Percentiles rank a stretch among this genome's conserved stretches.
These are phyloP conservation scores for Phoma herbarum DNA, from an alignment of 2,329 filamentous ascomycete genomes.

Conservation along the genomic window DNA sequence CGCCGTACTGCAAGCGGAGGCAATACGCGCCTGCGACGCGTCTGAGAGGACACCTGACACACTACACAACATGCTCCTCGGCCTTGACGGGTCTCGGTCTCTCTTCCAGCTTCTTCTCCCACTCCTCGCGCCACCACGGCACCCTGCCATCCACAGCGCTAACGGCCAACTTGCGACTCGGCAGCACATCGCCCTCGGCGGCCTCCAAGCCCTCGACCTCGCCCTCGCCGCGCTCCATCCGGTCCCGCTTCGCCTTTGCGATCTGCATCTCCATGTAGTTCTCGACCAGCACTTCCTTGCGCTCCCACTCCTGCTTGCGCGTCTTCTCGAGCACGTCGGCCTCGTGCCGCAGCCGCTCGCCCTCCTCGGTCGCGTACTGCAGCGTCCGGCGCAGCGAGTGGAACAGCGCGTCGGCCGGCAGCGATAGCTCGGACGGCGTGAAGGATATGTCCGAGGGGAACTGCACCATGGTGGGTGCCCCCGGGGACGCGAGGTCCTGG, in stretches of 20 bases:
- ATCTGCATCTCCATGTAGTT: constrained; percentile 77
- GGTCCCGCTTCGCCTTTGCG: constrained; percentile 48
- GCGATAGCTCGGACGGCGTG: constrained; percentile 68
- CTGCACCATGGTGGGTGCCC: constrained; percentile 61
- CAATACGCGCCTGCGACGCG: background rate
- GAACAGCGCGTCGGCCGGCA: constrained; percentile 73
- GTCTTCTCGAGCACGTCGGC: constrained; percentile 71
- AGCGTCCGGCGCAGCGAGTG: constrained; percentile 69
- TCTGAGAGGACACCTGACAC: too few relatives aligned
- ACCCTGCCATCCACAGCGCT: constrained; percentile 33
- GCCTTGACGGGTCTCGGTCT: constrained; percentile 1
- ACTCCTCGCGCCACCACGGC: constrained; percentile 50
- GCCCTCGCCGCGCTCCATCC: constrained; percentile 49
- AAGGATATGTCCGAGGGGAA: constrained; percentile 69
- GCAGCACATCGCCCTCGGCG: constrained; percentile 50
- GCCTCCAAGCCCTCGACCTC: constrained; percentile 18
- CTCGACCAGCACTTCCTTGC: constrained; percentile 81
- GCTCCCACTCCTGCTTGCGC: constrained; percentile 77
- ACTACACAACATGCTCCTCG: background rate
- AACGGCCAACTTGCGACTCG: constrained; percentile 43
- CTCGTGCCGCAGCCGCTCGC: constrained; percentile 69
- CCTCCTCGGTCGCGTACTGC: constrained; percentile 75
- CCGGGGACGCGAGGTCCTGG: constrained; percentile 67
- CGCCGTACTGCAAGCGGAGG: background rate
- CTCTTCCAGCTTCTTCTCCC: constrained; percentile 20